phyloP scores from a whole-genome alignment of 2,329 filamentous ascomycete species.

The Cyphellophora europaea region DNA sequence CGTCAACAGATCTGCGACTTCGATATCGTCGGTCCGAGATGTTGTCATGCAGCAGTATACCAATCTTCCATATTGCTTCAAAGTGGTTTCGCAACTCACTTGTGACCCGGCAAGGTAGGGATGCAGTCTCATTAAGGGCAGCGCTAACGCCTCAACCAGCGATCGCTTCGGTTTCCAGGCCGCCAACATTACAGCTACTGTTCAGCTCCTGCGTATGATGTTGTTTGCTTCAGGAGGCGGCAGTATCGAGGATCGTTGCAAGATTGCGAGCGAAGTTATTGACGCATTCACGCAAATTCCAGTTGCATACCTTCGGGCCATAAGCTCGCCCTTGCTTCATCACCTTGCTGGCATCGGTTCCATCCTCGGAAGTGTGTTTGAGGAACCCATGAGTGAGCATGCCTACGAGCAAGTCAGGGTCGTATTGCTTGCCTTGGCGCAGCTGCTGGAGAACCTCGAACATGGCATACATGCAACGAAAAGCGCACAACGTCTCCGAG shows the following conservation, averaged over 20 bases:
- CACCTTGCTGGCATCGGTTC: constrained; percentile 41
- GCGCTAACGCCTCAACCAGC: too few species aligned
- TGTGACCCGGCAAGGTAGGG: constrained; percentile 38
- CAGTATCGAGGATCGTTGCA: constrained; percentile 35
- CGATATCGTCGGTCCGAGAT: constrained; percentile 10
- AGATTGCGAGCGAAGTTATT: constrained; percentile 36
- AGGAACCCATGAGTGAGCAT: constrained; percentile 32
- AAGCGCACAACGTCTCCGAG: constrained; percentile 30
- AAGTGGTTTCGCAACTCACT: constrained; percentile 12
- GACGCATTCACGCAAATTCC: constrained; percentile 34
- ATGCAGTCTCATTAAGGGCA: too few species aligned
- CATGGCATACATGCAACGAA: constrained; percentile 29
- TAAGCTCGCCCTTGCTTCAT: constrained; percentile 40
- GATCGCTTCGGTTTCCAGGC: constrained; percentile 40
- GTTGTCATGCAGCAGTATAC: constrained; percentile 10
- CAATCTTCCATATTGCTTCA: constrained; percentile 15
- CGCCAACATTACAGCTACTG: constrained; percentile 40
- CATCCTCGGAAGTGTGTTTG: constrained; percentile 40
- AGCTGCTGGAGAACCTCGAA: constrained; percentile 37
- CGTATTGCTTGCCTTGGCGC: constrained; percentile 35
- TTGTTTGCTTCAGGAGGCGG: constrained; percentile 29
- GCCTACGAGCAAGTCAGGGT: constrained; percentile 32
- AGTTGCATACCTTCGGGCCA: constrained; percentile 36
- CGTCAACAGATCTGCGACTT: constrained; percentile 5
- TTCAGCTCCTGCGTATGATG: constrained; percentile 40